Evolutionary conservation across 31 red algal genomes (phyloP), one percentile per base, ranked within the genome.

Genomic region (Odonthalia washingtoniensis): DNA sequence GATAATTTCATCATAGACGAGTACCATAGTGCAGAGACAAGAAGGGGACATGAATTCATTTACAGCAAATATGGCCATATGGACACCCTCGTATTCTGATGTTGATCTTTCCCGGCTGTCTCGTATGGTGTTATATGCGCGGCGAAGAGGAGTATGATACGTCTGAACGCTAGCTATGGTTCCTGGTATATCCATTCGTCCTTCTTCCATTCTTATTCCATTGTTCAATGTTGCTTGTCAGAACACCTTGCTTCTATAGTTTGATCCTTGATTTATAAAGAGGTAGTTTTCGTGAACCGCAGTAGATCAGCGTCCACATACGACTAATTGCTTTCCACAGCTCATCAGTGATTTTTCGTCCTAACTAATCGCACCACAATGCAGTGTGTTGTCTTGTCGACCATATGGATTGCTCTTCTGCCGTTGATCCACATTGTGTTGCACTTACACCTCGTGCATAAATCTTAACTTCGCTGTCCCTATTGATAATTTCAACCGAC

Each of bases 321-420:
- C 72, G 43, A 12, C 43, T 32, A 12, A 87, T 77, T 1, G 46
- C 39, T 14, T 78, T 65, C 84, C 73, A 77, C 9, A 77, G 57
- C 14, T 65, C 27, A 2, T 72, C 24, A 5, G 74, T 65, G 1
- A 72, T 66, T 45, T 75, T 64, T 36, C 39, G n/a, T 66, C 6
- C 35, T 27, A 12, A 87, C 16, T 16, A 76, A 77, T 37, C 65
- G 36, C 0, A 45, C 70, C 0, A 69, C 83, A 33, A 62, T 57
- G 27, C 49, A 86, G 31, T 86, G 83, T 1, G 73, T 87, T 2
- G 72, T 57, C 52, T 87, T 72, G 65, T 65, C 52, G 3, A 87
- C 84, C 3, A 87, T 30, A 46, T 87, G 72, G 21, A 60, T 31
- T 42, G 77, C 84, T 37, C 72, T 36, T 53, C 61, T 63, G n/a